phyloP scores from a whole-genome alignment of 2,329 filamentous ascomycete species.

The Pestalotiopsis sp. region DNA sequence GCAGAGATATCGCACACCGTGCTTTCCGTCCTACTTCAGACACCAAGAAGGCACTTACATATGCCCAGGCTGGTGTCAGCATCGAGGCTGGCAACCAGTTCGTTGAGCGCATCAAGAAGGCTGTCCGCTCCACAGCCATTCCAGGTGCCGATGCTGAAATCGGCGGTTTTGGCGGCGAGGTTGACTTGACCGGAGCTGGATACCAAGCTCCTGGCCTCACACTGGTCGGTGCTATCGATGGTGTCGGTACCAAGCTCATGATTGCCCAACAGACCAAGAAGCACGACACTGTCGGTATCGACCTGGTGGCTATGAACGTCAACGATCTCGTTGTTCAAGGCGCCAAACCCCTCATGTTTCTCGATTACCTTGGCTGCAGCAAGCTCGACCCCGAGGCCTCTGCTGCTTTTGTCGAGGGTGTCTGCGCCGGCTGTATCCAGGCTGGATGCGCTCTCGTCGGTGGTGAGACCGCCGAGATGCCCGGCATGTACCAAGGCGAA shows the following conservation, averaged over 20 bases:
- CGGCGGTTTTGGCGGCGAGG: slow-evolving; percentile 90
- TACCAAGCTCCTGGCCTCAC: slow-evolving; percentile 70
- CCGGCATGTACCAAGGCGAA: slow-evolving; percentile 84
- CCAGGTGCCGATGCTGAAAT: slow-evolving; percentile 91
- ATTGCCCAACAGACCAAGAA: slow-evolving; percentile 88
- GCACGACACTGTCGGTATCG: slow-evolving; percentile 93
- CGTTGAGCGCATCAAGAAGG: slow-evolving; percentile 87
- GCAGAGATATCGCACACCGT: slow-evolving; percentile 88
- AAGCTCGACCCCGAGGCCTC: slow-evolving; percentile 78
- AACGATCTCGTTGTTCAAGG: slow-evolving; percentile 97
- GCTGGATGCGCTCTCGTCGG: slow-evolving; percentile 91
- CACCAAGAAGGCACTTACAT: slow-evolving; percentile 69
- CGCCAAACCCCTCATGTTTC: slow-evolving; percentile 91
- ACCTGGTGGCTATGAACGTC: slow-evolving; percentile 98
- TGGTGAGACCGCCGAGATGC: slow-evolving; percentile 98
- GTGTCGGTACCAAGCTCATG: slow-evolving; percentile 94
- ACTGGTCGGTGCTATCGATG: slow-evolving; percentile 87
- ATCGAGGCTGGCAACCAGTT: slow-evolving; percentile 94
- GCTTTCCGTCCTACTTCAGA: slow-evolving; percentile 54
- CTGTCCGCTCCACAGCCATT: slow-evolving; percentile 81
- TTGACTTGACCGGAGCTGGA: slow-evolving; percentile 76
- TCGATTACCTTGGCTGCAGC: slow-evolving; percentile 97
- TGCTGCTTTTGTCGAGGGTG: slow-evolving; percentile 85
- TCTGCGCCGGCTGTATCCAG: slow-evolving; percentile 83
- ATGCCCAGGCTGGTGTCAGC: slow-evolving; percentile 89